Evolutionary conservation across 2,329 filamentous ascomycete species (phyloP).

Genomic region (Beauveria sp.): DNA sequence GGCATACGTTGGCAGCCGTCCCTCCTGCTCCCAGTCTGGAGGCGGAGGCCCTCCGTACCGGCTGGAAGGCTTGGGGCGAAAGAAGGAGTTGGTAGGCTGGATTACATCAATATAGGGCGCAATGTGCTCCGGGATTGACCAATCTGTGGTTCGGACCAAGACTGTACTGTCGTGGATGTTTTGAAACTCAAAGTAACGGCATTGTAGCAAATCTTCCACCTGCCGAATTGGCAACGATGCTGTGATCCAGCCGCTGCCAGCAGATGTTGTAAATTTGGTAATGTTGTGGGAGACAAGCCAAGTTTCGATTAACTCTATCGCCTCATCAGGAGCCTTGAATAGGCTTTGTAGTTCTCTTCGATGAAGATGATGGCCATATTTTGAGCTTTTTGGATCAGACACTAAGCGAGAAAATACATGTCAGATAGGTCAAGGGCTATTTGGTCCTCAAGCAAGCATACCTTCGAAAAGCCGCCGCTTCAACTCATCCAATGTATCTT

Average conservation of each 20-base stretch:
- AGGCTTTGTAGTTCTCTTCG: not conserved
- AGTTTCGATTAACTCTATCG: not conserved
- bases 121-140: constrained; percentile 1
- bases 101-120: not conserved
- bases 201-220: constrained; percentile 1
- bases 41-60: constrained; percentile 8
- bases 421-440: not conserved
- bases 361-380: not conserved
- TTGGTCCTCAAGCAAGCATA: not conserved
- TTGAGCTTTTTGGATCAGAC: not conserved
- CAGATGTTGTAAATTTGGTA: not conserved
- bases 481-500: not conserved
- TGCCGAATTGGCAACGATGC: not conserved
- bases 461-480: constrained; percentile 3
- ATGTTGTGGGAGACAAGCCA: not conserved
- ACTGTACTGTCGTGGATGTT: not conserved
- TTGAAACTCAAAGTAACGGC: constrained; percentile 8
- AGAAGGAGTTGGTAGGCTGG: constrained; percentile 5
- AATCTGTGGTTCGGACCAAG: constrained; percentile 2
- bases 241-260: not conserved
- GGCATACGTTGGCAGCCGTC: not conserved
- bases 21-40: constrained; percentile 8
- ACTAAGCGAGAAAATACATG: not conserved
- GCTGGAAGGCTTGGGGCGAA: not conserved
- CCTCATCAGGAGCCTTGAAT: not conserved